These are phyloP conservation scores for Kwoniella newhampshirensis DNA, from an alignment of 768 basidiomycete genomes.

Conservation along the genomic window DNA sequence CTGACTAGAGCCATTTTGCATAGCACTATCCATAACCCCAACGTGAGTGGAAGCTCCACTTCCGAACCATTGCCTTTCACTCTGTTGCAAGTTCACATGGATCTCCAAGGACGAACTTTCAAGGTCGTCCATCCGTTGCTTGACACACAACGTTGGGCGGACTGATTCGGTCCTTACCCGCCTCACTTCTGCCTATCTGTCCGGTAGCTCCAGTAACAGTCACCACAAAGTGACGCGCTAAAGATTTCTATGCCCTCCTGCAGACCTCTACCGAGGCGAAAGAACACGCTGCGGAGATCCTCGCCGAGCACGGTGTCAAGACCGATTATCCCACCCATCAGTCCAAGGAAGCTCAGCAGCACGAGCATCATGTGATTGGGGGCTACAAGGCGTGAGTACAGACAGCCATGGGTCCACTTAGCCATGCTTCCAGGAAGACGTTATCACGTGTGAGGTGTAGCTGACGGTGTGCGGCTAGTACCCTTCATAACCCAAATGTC, in stretches of 20 bases:
- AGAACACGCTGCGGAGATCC: slow-evolving; percentile 18
- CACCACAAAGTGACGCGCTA: neutral
- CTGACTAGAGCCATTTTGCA: neutral
- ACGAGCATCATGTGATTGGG: slow-evolving; percentile 19
- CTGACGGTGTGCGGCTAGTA: slow-evolving; percentile 3
- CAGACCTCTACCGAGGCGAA: slow-evolving; percentile 28
- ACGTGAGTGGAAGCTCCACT: slow-evolving; percentile 13
- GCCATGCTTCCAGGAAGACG: neutral
- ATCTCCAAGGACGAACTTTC: too few species aligned
- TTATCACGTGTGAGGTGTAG: neutral
- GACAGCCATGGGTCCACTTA: neutral
- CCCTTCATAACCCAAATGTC: slow-evolving; percentile 28
- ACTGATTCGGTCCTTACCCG: too few species aligned
- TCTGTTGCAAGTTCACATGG: too few species aligned
- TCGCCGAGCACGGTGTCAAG: slow-evolving; percentile 13
- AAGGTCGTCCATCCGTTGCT: too few species aligned
- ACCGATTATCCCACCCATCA: neutral
- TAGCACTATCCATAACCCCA: slow-evolving; percentile 32
- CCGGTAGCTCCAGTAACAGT: neutral
- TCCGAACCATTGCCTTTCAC: too few species aligned
- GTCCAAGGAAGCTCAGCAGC: slow-evolving; percentile 9
- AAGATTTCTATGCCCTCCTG: neutral
- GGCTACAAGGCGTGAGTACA: slow-evolving; percentile 32
- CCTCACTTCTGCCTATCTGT: too few species aligned
- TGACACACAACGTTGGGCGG: too few species aligned